phyloP scores from a whole-genome alignment of 2,329 filamentous ascomycete genomes.

The Diplodia sapinea region DNA sequence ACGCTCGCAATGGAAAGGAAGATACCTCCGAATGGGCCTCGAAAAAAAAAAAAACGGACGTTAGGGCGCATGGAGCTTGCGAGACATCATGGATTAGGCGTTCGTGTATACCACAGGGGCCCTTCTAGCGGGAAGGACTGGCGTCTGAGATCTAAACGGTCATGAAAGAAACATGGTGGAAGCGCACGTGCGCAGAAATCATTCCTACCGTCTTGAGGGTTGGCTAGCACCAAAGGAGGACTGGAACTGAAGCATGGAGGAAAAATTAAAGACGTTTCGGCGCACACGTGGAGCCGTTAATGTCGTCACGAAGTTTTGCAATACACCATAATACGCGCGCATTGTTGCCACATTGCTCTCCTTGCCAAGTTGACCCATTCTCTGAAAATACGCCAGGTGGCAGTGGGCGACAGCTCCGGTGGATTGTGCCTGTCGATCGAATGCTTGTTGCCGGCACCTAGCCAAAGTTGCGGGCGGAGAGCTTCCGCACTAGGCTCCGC shows the following conservation, averaged over 20 bases:
- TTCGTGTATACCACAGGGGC: not conserved
- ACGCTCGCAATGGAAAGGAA: not conserved
- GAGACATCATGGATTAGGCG: not conserved
- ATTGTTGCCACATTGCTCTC: not conserved
- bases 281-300: not conserved
- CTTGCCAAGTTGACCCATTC: not conserved
- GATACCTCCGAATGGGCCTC: not conserved
- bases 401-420: not conserved
- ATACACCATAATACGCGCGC: not conserved
- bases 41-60: too few species aligned
- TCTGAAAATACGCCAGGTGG: not conserved
- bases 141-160: not conserved
- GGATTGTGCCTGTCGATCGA: not conserved
- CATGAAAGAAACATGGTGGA: not conserved
- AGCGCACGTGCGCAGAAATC: not conserved
- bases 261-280: conserved; percentile 3
- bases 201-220: not conserved
- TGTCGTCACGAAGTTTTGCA: conserved; percentile 14
- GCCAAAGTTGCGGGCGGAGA: conserved; percentile 8
- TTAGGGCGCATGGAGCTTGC: not conserved
- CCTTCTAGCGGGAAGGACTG: not conserved
- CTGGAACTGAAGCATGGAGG: not conserved
- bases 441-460: not conserved
- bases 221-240: not conserved
- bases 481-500: conserved; percentile 20